These are phyloP conservation scores for Acacia melanoxylon DNA, from an alignment of 306 rosid species.

Conservation along the genomic window DNA sequence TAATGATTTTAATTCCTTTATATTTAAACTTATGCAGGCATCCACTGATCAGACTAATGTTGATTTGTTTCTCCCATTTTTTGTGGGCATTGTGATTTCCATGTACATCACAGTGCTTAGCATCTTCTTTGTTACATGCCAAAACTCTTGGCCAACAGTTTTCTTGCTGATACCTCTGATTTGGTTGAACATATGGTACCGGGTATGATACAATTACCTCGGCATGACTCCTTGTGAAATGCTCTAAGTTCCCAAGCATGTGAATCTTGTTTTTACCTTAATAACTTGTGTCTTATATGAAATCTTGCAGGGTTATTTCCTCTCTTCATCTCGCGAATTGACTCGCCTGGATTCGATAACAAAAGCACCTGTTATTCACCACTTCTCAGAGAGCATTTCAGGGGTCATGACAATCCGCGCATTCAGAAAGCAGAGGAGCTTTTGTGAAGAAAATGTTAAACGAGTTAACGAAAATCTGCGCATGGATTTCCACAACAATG, in stretches of 20 bases:
- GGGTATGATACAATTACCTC: constrained; percentile 53
- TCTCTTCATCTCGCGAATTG: constrained; percentile 84
- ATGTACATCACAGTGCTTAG: constrained; percentile 78
- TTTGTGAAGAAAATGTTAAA: constrained; percentile 58
- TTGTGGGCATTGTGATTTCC: constrained; percentile 50
- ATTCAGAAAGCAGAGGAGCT: constrained; percentile 56
- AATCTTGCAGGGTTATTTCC: constrained; percentile 68
- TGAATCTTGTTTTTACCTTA: background rate
- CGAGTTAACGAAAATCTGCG: constrained; percentile 77
- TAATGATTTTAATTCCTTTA: background rate
- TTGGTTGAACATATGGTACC: constrained; percentile 93
- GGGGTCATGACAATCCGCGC: constrained; percentile 93
- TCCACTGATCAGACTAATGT: constrained; percentile 94
- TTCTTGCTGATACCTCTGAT: constrained; percentile 82
- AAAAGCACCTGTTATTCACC: constrained; percentile 93
- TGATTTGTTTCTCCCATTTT: constrained; percentile 73
- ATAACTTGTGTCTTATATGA: background rate
- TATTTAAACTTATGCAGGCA: constrained; percentile 49
- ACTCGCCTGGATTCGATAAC: constrained; percentile 91
- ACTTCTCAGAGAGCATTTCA: constrained; percentile 91
- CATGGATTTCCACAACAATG: constrained; percentile 90
- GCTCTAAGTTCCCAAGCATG: background rate
- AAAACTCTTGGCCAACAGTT: constrained; percentile 91
- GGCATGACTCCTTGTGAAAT: background rate
- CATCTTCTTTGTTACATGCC: constrained; percentile 68